phyloP scores from a whole-genome alignment of 2,329 filamentous ascomycete species.

The Tolypocladium tropicale region DNA sequence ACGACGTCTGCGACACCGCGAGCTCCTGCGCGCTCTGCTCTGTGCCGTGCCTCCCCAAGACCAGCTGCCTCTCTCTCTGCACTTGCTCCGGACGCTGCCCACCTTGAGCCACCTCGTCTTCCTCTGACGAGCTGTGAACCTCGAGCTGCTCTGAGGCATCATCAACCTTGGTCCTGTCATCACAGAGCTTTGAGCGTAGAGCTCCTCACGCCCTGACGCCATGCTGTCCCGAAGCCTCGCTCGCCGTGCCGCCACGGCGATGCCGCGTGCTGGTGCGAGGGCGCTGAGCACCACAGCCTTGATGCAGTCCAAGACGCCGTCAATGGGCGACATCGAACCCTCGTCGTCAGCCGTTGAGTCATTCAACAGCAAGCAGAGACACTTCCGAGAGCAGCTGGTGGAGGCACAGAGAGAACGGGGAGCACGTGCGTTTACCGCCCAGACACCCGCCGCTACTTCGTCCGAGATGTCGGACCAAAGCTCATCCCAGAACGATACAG shows the following conservation, averaged over 20 bases:
- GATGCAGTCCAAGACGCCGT: conserved; percentile 47
- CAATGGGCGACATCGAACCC: conserved; percentile 70
- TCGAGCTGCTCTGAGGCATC: background rate
- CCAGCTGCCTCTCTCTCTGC: background rate
- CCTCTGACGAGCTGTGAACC: background rate
- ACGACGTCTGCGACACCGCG: conserved; percentile 2
- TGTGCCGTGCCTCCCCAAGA: background rate
- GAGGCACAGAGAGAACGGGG: conserved; percentile 71
- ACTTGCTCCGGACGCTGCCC: background rate
- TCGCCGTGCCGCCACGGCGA: conserved; percentile 29
- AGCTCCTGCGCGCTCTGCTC: background rate
- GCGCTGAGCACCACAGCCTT: conserved; percentile 46
- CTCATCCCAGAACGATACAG: conserved; percentile 25
- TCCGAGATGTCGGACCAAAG: conserved; percentile 28
- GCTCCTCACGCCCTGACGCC: conserved; percentile 3
- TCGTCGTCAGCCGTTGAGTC: conserved; percentile 54
- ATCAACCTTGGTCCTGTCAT: background rate
- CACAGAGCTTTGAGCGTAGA: background rate
- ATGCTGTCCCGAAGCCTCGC: conserved; percentile 44
- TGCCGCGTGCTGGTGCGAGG: conserved; percentile 39
- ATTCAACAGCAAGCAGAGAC: conserved; percentile 76
- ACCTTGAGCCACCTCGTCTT: background rate
- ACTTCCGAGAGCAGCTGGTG: conserved; percentile 74
- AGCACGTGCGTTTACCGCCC: conserved; percentile 59
- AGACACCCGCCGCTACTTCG: conserved; percentile 31